Evolutionary conservation across 2,329 filamentous ascomycete genomes (phyloP), one percentile per base, ranked within the genome.

Genomic region (Ophiostoma piceae): DNA sequence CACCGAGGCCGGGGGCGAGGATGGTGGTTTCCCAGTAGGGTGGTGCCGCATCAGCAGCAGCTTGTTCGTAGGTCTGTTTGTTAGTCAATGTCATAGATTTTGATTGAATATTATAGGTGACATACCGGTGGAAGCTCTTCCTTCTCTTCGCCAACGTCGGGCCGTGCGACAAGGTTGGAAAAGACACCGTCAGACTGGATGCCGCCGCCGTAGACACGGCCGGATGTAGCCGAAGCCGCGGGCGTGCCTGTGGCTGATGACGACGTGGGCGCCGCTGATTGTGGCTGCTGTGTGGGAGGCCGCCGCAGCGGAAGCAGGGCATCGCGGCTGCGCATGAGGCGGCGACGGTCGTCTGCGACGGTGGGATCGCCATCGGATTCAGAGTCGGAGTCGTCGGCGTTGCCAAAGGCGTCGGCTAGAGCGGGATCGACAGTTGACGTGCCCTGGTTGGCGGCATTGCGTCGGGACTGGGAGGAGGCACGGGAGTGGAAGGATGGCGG

Each of bases 11-110:
- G 0, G 95, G 95, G 0, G 94, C 94, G 68, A 99, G 86, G 74
- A 99, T 97, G 0, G 95, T 98, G 6, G 95, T 99, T 82, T 99
- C 95, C 95, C 95, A 99, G 80, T 99, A 99, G 0, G 95, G 95
- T 0, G 95, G 95, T 66, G 95, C 95, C 32, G 93, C 91, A 79
- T 99, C 95, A 60, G 94, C 94, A 2, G 95, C 95, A 19, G 95
- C 95, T 87, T 98, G 94, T 84, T 99, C 95, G 79, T 99, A 99
- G 47, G 94, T 94, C 92, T 97, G 11, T 32, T 1, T 1, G 64
- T 47, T 64, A 35, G 26, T 47, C 16, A 16, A 29, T 62, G 11
- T 35, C 37, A 3, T 32, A 64, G n/a, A n/a, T n/a, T n/a, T 19
- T 9, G 16, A 37, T 67, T 16, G 19, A 22, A 19, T 9, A 7